Evolutionary conservation across 164 flowering plant genomes (phyloP), one percentile per base, ranked within the genome.

Genomic region (Akebia trifoliata): DNA sequence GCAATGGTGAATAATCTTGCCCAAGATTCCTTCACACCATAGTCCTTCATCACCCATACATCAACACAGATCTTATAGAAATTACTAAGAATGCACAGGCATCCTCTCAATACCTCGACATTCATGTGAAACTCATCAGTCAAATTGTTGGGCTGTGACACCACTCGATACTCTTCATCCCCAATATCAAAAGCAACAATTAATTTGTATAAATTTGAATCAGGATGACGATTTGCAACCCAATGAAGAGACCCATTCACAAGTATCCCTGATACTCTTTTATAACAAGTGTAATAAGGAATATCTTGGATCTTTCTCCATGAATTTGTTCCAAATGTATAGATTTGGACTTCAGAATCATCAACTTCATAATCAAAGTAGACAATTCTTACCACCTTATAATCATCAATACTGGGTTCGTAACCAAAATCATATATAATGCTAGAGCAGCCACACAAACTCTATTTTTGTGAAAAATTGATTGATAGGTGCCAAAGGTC

Each of bases 11-110:
- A 20, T 28, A 21, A 6, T 20, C 22, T 45, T 2, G 28, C 22
- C 49, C 49, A 45, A 15, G 49, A 45, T 10, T 45, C 28, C 18
- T 8, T 45, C 28, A 45, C 26, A 4, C 49, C 49, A 45, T 45
- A 45, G 2, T 21, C 49, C 49, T 45, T 45, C 49, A 45, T 45
- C 49, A 45, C 49, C 49, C 49, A 45, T 45, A 20, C 12, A n/a
- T 49, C 46, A n/a, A 42, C 22, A n/a, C 15, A 8, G 15, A n/a
- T 18, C 8, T 42, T 18, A n/a, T 42, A n/a, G 46, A 18, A 42
- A n/a, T 18, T 42, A 15, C 8, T 15, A 4, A 42, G 3, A n/a
- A 42, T 5, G 15, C 46, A n/a, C n/a, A 42, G 46, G 4, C 20
- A 0, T 8, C 46, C 46, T 42, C 46, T 22, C 8, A 42, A 42